Percentiles rank a stretch among this genome's conserved stretches.
Evolutionary conservation across 768 basidiomycete species (phyloP).

Genomic region (Tricholoma sp.): DNA sequence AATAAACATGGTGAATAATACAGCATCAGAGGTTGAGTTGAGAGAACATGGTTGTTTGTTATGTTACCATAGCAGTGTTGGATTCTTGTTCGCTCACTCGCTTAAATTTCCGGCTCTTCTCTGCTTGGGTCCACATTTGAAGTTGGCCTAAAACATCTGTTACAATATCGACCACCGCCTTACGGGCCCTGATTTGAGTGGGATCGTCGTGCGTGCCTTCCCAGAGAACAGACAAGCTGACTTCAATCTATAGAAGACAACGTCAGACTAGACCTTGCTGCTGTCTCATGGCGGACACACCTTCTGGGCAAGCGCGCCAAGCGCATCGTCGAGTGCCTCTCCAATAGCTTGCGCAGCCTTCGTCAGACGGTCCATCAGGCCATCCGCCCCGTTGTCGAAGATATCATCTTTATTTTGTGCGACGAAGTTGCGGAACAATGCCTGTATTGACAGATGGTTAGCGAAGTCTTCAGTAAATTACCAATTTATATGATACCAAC

Average conservation of each 20-base stretch:
- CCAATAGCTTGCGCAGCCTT: conserved; percentile 47
- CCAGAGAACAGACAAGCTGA: conserved; percentile 57
- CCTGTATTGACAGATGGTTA: conserved; percentile 22
- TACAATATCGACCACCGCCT: conserved; percentile 33
- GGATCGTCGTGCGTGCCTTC: conserved; percentile 48
- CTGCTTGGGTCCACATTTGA: conserved; percentile 39
- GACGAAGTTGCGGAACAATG: conserved; percentile 43
- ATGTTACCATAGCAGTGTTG: conserved; percentile 5
- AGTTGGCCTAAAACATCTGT: conserved; percentile 37
- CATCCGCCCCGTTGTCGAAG: conserved; percentile 48
- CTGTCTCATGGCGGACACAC: conserved; percentile 21
- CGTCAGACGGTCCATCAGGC: conserved; percentile 41
- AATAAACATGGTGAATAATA: background rate
- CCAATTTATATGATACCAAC: conserved; percentile 19
- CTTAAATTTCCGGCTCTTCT: conserved; percentile 15
- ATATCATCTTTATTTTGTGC: conserved; percentile 39
- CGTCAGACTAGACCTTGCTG: conserved; percentile 9
- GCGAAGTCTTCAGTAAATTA: background rate
- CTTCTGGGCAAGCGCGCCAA: conserved; percentile 52
- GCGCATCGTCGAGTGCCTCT: conserved; percentile 37
- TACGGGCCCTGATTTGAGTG: conserved; percentile 34
- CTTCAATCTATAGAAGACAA: conserved; percentile 34
- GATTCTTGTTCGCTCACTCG: conserved; percentile 11
- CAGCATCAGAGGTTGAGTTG: background rate
- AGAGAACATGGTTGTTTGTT: background rate